Conservation (phyloP, 2,329 filamentous ascomycete species). For the Stachybotrys elegans region DNA sequence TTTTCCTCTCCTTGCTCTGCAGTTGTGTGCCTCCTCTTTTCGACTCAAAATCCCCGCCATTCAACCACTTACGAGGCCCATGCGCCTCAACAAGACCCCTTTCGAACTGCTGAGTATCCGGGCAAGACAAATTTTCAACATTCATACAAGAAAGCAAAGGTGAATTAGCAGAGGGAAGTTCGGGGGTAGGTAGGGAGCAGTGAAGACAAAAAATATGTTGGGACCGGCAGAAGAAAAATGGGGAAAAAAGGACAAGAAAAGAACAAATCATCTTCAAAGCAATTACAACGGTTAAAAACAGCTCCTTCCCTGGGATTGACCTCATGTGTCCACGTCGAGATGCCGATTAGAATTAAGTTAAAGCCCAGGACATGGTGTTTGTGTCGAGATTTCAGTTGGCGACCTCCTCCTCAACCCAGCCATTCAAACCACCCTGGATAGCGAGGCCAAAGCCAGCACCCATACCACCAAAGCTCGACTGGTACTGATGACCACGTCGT, state of each 20-base stretch:
- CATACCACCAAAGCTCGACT: constrained; percentile 57
- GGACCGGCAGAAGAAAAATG: constrained; percentile 14
- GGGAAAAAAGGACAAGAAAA: constrained; percentile 18
- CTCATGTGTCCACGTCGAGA: constrained; percentile 7
- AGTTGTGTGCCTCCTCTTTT: too few species aligned
- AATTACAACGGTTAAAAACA: constrained; percentile 40
- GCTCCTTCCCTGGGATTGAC: constrained; percentile 16
- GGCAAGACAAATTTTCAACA: too few species aligned
- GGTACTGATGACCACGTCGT: constrained; percentile 62
- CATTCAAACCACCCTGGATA: constrained; percentile 59
- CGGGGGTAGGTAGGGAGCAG: too few species aligned
- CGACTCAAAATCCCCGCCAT: too few species aligned
- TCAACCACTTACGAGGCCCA: too few species aligned
- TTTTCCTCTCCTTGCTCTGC: too few species aligned
- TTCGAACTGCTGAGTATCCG: too few species aligned
- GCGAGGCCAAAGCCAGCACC: constrained; percentile 55
- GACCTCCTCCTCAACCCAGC: constrained; percentile 64
- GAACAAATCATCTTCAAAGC: constrained; percentile 18
- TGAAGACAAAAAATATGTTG: constrained; percentile 2
- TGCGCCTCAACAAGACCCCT: too few species aligned
- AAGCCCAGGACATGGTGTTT: neutral
- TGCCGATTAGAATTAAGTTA: constrained; percentile 8
- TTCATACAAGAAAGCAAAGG: too few species aligned
- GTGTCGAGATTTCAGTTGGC: constrained; percentile 40
- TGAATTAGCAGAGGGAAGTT: too few species aligned